A percentile compares a stretch with the other conserved stretches of the same genome.
These are phyloP conservation scores for Phytophthora gonapodyides DNA, from an alignment of 352 stramenopile species.

Conservation along the genomic window DNA sequence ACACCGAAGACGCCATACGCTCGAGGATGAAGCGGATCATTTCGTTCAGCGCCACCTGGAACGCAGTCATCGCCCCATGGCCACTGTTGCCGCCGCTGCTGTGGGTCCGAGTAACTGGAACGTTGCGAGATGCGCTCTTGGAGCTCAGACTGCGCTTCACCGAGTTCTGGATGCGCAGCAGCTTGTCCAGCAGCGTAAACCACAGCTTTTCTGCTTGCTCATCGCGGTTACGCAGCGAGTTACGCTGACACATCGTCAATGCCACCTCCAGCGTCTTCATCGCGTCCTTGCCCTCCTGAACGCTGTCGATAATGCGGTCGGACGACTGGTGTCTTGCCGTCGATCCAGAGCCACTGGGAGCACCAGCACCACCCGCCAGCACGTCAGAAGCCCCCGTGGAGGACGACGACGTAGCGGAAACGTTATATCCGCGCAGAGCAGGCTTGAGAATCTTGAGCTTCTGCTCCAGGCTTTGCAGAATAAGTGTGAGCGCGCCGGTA, in stretches of 20 bases:
- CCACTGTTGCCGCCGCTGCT: constrained; percentile 58
- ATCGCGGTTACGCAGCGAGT: constrained; percentile 84
- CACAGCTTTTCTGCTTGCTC: constrained; percentile 94
- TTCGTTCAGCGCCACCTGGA: constrained; percentile 91
- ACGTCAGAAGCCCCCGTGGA: constrained; percentile 39
- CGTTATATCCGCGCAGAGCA: constrained; percentile 79
- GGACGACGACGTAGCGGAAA: constrained; percentile 42
- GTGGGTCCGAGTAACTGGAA: constrained; percentile 37
- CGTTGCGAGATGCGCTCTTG: constrained; percentile 63
- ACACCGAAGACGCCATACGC: constrained; percentile 94
- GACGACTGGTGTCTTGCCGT: constrained; percentile 56
- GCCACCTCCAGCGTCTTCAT: constrained; percentile 92
- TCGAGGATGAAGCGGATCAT: constrained; percentile 94
- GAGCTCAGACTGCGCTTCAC: constrained; percentile 89
- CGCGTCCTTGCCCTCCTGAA: constrained; percentile 74
- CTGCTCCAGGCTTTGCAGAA: constrained; percentile 92
- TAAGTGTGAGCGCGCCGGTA: constrained; percentile 91
- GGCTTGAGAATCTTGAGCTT: constrained; percentile 92
- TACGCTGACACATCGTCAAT: constrained; percentile 94
- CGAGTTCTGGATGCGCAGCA: constrained; percentile 93
- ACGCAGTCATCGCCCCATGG: constrained; percentile 78
- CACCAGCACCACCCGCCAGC: constrained; percentile 30
- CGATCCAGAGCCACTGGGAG: constrained; percentile 11
- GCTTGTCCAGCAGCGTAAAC: constrained; percentile 94
- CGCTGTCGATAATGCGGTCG: constrained; percentile 84